Evolutionary conservation across 805 yeast species (phyloP).

Genomic region (Priceomyces melissophilus): DNA sequence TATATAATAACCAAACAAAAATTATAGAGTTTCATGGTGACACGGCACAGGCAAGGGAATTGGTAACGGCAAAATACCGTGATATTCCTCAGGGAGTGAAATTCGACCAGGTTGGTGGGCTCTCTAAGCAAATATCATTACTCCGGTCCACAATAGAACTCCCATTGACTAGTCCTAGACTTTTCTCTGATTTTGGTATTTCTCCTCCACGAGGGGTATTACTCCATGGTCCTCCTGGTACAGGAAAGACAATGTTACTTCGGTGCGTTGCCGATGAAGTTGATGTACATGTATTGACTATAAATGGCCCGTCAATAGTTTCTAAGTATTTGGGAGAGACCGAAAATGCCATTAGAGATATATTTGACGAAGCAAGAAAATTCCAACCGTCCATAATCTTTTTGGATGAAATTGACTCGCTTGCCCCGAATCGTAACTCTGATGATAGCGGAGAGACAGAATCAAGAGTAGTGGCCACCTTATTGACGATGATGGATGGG

Average conservation of each 20-base stretch:
- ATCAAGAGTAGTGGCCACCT: conserved; percentile 83
- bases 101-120: conserved; percentile 74
- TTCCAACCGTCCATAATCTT: conserved; percentile 87
- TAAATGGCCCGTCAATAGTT: conserved; percentile 88
- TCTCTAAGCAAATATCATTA: conserved; percentile 55
- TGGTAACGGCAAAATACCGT: conserved; percentile 28
- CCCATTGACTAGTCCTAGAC: conserved; percentile 73
- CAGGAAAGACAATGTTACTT: conserved; percentile 89
- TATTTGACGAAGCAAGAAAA: conserved; percentile 78
- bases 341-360: conserved; percentile 75
- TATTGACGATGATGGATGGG: conserved; percentile 79
- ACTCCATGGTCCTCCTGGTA: conserved; percentile 95
- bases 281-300: conserved; percentile 78
- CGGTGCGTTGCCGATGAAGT: conserved; percentile 76
- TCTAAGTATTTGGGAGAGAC: conserved; percentile 94
- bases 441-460: conserved; percentile 93
- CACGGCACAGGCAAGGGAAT: conserved; percentile 2
- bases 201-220: conserved; percentile 92
- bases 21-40: conserved; percentile 3
- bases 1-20: conserved; percentile 29
- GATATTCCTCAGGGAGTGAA: conserved; percentile 39
- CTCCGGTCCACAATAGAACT: conserved; percentile 69
- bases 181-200: conserved; percentile 82
- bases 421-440: conserved; percentile 78
- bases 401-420: conserved; percentile 90